Conservation (phyloP, 2,329 filamentous ascomycete genomes). For the Periconia sp. region DNA sequence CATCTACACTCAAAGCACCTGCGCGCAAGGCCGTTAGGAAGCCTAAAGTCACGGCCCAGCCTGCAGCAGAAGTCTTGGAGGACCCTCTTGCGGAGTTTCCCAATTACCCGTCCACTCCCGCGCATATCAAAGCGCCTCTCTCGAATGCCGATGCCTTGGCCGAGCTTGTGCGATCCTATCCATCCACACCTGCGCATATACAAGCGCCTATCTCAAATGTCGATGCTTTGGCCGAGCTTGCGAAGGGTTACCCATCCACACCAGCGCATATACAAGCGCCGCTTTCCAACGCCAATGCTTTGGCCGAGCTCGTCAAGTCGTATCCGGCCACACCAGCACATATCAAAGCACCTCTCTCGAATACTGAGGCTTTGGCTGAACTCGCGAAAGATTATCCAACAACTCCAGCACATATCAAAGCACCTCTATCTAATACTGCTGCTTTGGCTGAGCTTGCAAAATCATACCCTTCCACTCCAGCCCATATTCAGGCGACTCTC, state of each 20-base stretch:
- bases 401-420: constrained; percentile 27
- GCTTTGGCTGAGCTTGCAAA: constrained; percentile 18
- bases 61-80: constrained; percentile 7
- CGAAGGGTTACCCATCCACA: constrained; percentile 15
- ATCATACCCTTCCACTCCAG: constrained; percentile 21
- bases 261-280: constrained; percentile 18
- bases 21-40: constrained; percentile 30
- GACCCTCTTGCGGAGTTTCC: constrained; percentile 19
- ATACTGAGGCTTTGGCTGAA: constrained; percentile 18
- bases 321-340: constrained; percentile 28
- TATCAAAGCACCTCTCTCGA: constrained; percentile 18
- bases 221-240: constrained; percentile 12
- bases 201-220: constrained; percentile 14
- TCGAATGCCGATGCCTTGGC: not conserved
- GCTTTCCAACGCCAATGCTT: constrained; percentile 11
- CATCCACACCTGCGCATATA: constrained; percentile 19
- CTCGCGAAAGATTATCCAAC: constrained; percentile 22
- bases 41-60: constrained; percentile 13
- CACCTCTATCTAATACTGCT: constrained; percentile 15
- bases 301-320: constrained; percentile 15
- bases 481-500: constrained; percentile 19
- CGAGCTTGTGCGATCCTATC: constrained; percentile 14
- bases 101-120: constrained; percentile 3
- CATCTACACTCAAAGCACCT: constrained; percentile 28
- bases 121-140: constrained; percentile 4